Evolutionary conservation across 2,329 filamentous ascomycete species (phyloP), one percentile per base, ranked within the genome.

Genomic region (Akanthomyces dipterigenus): DNA sequence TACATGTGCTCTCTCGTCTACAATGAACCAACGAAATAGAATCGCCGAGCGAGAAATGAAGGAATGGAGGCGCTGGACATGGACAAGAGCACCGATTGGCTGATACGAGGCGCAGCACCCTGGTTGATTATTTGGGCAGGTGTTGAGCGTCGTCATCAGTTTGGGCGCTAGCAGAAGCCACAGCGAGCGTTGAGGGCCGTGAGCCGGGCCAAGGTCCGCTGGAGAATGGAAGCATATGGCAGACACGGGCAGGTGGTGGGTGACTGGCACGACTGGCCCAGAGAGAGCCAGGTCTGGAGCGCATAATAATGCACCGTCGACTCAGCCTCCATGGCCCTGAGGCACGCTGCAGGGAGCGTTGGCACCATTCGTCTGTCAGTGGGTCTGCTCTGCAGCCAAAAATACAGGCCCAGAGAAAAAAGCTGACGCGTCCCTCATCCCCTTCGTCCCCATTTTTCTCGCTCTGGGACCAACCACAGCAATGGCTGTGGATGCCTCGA

Each of bases 401-500:
- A 38, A 16, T 38, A 12, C 11, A 9, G 36, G 5, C 31, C 36
- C 14, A 34, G 31, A 34, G 50, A 28, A 50, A 62, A 61, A 63
- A 69, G 69, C 69, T 70, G 65, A 70, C 69, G 69, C 69, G 69
- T 69, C 68, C 68, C 69, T 64, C 63, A 66, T 66, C 64, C 63
- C 63, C 54, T 60, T 59, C 40, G 63, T 49, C 62, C 62, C 62
- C 49, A 55, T 45, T 40, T 48, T 62, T 49, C 61, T 51, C 61
- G 34, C 48, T 40, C 26, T 34, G 49, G 45, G 16, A 34, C 55
- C 60, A 60, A 45, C 58, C 57, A 64, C 43, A 18, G 40, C 34
- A 28, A 28, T 2, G n/a, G 40, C 14, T 43, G 60, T 54, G 54
- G 57, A 46, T 59, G 53, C 36, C 40, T 20, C 31, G 60, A 40